Base-by-base conservation (phyloP, 2,329 filamentous ascomycete genomes). In the Pestalotiopsis sp. region DNA sequence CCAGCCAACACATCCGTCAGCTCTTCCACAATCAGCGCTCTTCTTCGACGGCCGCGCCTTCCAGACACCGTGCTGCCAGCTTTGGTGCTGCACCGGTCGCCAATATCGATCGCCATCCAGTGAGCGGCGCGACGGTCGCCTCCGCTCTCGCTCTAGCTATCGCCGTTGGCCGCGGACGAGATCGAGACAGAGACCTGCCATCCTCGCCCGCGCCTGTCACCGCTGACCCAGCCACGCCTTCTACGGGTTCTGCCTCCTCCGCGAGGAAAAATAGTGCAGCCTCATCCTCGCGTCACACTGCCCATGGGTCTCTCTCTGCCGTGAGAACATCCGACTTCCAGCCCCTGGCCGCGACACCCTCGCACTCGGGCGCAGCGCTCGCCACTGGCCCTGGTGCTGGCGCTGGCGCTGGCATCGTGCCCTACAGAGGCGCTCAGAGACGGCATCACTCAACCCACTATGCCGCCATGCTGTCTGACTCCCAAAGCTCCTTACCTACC, bases 401-500 rank as follows among this genome's bases (percentile, higher is more conserved):
- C 59, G 59, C 59, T 39, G 59, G 59, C 59, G 59, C 31, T 62
- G 36, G 59, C 59, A 62, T 62, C 59, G n/a, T 62, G 36, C 59
- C 59, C 9, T 36, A 27, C 14, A 39, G 27, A 62, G 36, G 59
- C 27, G 59, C 31, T 38, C 59, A 62, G n/a, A 13, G 59, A 36
- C 59, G 31, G n/a, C 27, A 27, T 20, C 38, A n/a, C 14, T 27
- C 59, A 36, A 67, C 70, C 67, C 71, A 71, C 61, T 70, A 75
- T 74, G 70, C 73, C 70, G 70, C 66, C 67, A 73, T 74, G 73
- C 67, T 74, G 56, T 68, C 65, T 38, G 72, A 74, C 67, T 45
- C 38, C 20, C 61, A 56, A 13, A 58, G 17, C 49, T 56, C 64
- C 36, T 38, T 23, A 20, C 36, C 61, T n/a, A 45, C 61, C n/a